Base-by-base conservation (phyloP, 495 filamentous ascomycete genomes). In the Chaetomidium leptoderma region DNA sequence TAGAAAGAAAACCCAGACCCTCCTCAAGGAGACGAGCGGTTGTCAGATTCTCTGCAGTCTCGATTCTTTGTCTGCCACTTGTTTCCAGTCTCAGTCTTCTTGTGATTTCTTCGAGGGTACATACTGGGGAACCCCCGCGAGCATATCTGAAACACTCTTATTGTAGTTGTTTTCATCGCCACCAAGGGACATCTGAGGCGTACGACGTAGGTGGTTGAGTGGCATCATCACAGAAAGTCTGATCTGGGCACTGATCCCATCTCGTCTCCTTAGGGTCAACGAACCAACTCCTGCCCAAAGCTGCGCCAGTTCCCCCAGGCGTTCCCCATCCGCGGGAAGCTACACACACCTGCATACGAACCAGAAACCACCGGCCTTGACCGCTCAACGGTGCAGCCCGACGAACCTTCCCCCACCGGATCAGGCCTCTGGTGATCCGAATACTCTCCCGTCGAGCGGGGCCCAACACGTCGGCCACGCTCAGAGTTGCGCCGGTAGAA, bases 311-410 rank as follows among this genome's bases (percentile, higher is more conserved):
- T 43, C 14, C 44, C 46, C 57, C 40, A 59, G 27, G 29, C 16
- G 57, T 61, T 66, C 63, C 40, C 43, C 49, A 8, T 46, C 42
- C 1, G 10, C 60, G 59, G 63, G 59, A 62, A 49, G 53, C 63
- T 30, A 66, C 63, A 66, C 63, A 19, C 17, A 39, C 58, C 45
- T 59, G 63, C 63, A 63, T 61, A 51, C 40, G 50, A 61, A 49
- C 63, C 60, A 63, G 33, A 60, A 21, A 44, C 33, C 45, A 27
- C 35, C 29, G 6, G 53, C 51, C 49, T 36, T 65, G 59, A 65
- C 63, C 59, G 59, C 63, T 50, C 40, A 29, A 47, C 27, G 40
- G 58, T 48, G 29, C 53, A 52, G 49, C 58, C 61, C 51, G 60
- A 61, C 43, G 48, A 60, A 58, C 53, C 19, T n/a, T n/a, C n/a